Percentiles rank a stretch among this genome's conserved stretches.
Evolutionary conservation across 768 basidiomycete species (phyloP).

Genomic region (Artomyces pyxidatus): DNA sequence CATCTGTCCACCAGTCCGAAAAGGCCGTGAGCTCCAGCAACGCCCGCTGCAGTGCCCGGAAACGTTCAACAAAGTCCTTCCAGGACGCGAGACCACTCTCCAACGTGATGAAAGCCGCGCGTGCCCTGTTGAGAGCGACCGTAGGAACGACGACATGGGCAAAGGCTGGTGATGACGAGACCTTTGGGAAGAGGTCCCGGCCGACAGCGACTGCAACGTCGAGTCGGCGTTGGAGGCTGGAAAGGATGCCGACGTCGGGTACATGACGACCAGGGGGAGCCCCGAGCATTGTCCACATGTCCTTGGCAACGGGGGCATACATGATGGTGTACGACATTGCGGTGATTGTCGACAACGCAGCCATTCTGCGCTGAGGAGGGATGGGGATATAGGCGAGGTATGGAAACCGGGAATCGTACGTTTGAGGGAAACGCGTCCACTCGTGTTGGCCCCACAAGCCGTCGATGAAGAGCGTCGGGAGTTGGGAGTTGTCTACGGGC

Average conservation of each 20-base stretch:
- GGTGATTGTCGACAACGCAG: too few relatives aligned
- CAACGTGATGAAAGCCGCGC: neutral
- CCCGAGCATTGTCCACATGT: neutral
- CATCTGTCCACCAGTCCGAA: neutral
- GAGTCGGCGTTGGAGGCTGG: neutral
- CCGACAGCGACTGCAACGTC: neutral
- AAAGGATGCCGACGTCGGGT: conserved; percentile 16
- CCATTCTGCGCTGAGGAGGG: conserved; percentile 14
- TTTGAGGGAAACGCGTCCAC: neutral
- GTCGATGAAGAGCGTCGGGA: too few relatives aligned
- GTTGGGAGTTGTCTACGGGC: too few relatives aligned
- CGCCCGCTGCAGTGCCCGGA: neutral
- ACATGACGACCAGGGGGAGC: conserved; percentile 6
- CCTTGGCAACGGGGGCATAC: conserved; percentile 19
- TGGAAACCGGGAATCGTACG: neutral
- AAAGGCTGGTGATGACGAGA: neutral
- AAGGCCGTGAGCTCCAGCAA: neutral
- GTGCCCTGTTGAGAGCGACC: neutral
- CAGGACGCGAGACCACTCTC: neutral
- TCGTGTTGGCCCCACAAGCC: neutral
- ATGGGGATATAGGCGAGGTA: neutral
- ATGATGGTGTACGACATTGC: conserved; percentile 24
- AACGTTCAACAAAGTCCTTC: neutral
- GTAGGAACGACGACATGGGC: neutral
- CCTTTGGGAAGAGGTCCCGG: neutral